Percentiles rank a stretch among this genome's conserved stretches.
phyloP scores from a whole-genome alignment of 805 yeast species.

The Kazachstania taianensis region DNA sequence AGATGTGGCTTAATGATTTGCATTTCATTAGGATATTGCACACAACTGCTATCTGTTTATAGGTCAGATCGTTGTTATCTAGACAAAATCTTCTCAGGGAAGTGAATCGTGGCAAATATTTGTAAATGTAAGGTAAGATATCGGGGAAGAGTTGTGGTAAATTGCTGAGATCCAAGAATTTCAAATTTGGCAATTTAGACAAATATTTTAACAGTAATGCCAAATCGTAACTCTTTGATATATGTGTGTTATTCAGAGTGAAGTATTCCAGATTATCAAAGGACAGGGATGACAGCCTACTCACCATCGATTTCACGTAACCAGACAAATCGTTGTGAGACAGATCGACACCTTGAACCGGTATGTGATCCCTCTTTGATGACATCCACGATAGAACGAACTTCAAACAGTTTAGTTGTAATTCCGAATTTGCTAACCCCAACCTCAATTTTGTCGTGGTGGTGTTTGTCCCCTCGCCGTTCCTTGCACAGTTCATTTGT shows the following conservation, averaged over 20 bases:
- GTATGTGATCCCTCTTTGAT: conserved; percentile 9
- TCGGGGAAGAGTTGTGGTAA: conserved; percentile 59
- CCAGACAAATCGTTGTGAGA: conserved; percentile 63
- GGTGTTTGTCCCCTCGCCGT: neutral
- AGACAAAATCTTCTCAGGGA: conserved; percentile 55
- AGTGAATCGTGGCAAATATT: conserved; percentile 58
- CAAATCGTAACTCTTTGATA: conserved; percentile 42
- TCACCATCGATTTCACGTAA: conserved; percentile 22
- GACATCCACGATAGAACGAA: conserved; percentile 49
- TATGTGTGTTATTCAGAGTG: conserved; percentile 56
- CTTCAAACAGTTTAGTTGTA: conserved; percentile 47
- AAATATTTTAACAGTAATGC: conserved; percentile 40
- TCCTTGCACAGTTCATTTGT: conserved; percentile 6
- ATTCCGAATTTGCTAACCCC: conserved; percentile 68
- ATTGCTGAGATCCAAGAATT: conserved; percentile 65
- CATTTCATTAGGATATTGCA: conserved; percentile 71
- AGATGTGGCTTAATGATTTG: conserved; percentile 53
- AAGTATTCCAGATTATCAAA: conserved; percentile 34
- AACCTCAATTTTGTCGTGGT: conserved; percentile 32
- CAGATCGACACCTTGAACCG: conserved; percentile 56
- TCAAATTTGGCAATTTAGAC: conserved; percentile 46
- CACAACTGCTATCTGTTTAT: conserved; percentile 46
- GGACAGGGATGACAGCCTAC: conserved; percentile 16
- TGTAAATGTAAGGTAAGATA: conserved; percentile 45
- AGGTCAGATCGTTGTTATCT: conserved; percentile 53